Evolutionary conservation across 2,329 filamentous ascomycete genomes (phyloP), one percentile per base, ranked within the genome.

Genomic region (Capronia coronata): DNA sequence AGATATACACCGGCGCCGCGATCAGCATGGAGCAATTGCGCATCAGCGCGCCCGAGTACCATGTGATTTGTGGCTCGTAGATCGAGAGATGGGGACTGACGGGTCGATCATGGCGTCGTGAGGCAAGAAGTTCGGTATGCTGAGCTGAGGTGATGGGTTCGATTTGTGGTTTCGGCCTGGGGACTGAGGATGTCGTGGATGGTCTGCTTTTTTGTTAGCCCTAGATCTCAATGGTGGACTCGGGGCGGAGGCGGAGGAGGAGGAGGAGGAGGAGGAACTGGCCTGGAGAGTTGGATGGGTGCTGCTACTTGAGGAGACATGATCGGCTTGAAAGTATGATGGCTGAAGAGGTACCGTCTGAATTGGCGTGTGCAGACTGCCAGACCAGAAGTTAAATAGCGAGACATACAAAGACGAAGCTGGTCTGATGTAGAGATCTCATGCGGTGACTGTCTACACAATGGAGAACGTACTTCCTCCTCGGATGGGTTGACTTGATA

Each of bases 51-150:
- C 82, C 83, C 59, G 77, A 76, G 68, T 86, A 83, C 84, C 83
- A 95, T 62, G 87, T 93, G 71, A 95, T 86, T 69, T 87, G 82
- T 52, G 84, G 79, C 68, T 81, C 78, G 81, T 95, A 96, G 78
- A 94, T 89, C 64, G 72, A 67, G 56, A 96, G 79, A 67, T 96
- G 89, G 47, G 90, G 90, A 43, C 87, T 78, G 62, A 94, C 76
- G 65, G 90, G 90, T 45, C 90, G 89, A 63, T 76, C 71, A 48
- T 84, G 77, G 62, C 90, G 89, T 75, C 95, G 90, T 64, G 81
- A 74, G 63, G 79, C 82, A 64, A 95, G 86, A 68, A 93, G 79
- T 58, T 76, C 65, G 56, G 54, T 83, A 73, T 49, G 68, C 60
- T 48, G 71, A 67, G 55, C 75, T 71, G 62, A 83, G 59, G 50